Percentiles rank a stretch among this genome's conserved stretches.
Evolutionary conservation across 768 basidiomycete genomes (phyloP).

Genomic region (Cystobasidium tubakii): DNA sequence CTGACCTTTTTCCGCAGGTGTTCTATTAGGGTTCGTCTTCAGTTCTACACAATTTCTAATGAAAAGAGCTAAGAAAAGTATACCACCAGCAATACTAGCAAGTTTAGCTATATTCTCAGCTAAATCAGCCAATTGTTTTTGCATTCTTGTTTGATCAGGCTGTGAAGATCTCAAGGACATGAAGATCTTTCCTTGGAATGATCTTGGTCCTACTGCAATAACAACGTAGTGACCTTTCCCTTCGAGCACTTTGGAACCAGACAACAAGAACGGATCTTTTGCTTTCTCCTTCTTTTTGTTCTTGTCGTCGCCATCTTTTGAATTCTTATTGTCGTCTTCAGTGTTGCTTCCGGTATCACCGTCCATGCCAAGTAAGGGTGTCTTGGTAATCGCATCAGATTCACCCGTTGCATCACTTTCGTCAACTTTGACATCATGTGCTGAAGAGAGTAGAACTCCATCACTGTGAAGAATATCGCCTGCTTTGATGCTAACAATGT

Average conservation of each 20-base stretch:
- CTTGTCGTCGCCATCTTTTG: neutral
- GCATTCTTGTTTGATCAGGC: slow-evolving; percentile 36
- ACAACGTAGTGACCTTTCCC: slow-evolving; percentile 22
- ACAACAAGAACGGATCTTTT: slow-evolving; percentile 26
- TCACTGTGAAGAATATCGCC: slow-evolving; percentile 33
- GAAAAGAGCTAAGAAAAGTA: slow-evolving; percentile 29
- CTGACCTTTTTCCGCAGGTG: slow-evolving; percentile 34
- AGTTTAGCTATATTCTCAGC: slow-evolving; percentile 34
- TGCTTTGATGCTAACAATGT: slow-evolving; percentile 26
- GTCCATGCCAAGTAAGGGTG: neutral
- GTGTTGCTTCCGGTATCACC: neutral
- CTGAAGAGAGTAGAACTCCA: slow-evolving; percentile 17
- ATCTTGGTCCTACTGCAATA: slow-evolving; percentile 21
- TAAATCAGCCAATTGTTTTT: slow-evolving; percentile 32
- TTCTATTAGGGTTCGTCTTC: slow-evolving; percentile 31
- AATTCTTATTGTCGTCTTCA: neutral
- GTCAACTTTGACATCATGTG: slow-evolving; percentile 25
- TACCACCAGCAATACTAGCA: slow-evolving; percentile 26
- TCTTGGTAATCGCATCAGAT: slow-evolving; percentile 30
- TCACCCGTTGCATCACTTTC: slow-evolving; percentile 36
- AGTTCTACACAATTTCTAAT: slow-evolving; percentile 32
- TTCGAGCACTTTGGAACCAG: slow-evolving; percentile 35
- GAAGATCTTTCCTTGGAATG: slow-evolving; percentile 38
- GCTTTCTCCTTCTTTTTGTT: neutral
- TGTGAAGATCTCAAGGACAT: slow-evolving; percentile 35